phyloP scores from a whole-genome alignment of 1,139 yeast genomes.

The Taphrina deformans region DNA sequence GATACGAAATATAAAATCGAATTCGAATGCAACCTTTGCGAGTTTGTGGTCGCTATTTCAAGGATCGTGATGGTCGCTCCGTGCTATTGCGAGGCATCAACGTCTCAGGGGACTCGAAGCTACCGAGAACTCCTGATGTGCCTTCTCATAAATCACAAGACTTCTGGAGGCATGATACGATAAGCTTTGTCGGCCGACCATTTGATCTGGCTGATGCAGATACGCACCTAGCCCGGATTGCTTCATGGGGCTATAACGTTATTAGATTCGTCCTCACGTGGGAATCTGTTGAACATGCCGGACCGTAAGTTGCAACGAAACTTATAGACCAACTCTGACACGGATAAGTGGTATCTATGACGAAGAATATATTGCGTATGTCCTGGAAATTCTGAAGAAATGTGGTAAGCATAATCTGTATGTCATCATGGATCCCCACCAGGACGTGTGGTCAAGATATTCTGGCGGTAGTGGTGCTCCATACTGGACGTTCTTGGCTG shows the following conservation, averaged over 20 bases:
- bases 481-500: slow-evolving; percentile 92
- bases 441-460: slow-evolving; percentile 90
- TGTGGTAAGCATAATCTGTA: slow-evolving; percentile 67
- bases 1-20: neutral
- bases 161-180: slow-evolving; percentile 66
- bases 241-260: slow-evolving; percentile 78
- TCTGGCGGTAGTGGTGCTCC: slow-evolving; percentile 98
- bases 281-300: slow-evolving; percentile 90
- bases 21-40: slow-evolving; percentile 16
- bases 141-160: slow-evolving; percentile 57
- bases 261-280: slow-evolving; percentile 78
- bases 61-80: slow-evolving; percentile 60
- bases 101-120: slow-evolving; percentile 72
- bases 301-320: slow-evolving; percentile 59
- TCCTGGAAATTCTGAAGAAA: slow-evolving; percentile 60
- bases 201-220: slow-evolving; percentile 72
- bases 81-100: slow-evolving; percentile 77
- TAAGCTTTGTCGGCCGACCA: slow-evolving; percentile 80
- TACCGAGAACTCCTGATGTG: slow-evolving; percentile 61
- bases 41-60: slow-evolving; percentile 46
- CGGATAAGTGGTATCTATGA: slow-evolving; percentile 69
- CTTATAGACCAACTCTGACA: too few relatives aligned
- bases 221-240: slow-evolving; percentile 65
- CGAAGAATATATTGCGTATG: slow-evolving; percentile 69
- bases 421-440: slow-evolving; percentile 85